A percentile compares a stretch with the other conserved stretches of the same genome.
Conservation (phyloP, 2,329 filamentous ascomycete genomes). For the Curvularia lunata region DNA sequence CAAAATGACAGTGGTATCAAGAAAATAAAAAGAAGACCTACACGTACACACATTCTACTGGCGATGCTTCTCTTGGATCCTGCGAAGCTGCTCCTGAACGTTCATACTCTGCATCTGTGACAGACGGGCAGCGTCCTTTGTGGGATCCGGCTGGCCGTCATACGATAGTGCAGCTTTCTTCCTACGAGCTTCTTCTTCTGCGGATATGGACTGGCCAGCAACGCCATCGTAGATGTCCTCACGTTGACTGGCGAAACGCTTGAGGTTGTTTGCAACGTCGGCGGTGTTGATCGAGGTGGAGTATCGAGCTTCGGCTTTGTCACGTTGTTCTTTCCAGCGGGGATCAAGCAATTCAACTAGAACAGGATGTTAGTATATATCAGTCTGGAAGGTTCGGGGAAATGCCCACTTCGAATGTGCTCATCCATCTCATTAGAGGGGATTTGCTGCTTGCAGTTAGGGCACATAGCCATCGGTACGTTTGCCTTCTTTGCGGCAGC, state of each 20-base stretch:
- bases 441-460: slow-evolving; percentile 91
- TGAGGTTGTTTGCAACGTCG: slow-evolving; percentile 92
- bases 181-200: slow-evolving; percentile 75
- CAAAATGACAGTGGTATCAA: slow-evolving; percentile 1
- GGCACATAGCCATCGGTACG: slow-evolving; percentile 76
- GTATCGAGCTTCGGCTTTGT: slow-evolving; percentile 83
- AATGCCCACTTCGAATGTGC: slow-evolving; percentile 79
- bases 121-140: slow-evolving; percentile 60
- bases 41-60: slow-evolving; percentile 8
- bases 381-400: not conserved
- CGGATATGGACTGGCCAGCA: slow-evolving; percentile 70
- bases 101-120: slow-evolving; percentile 65
- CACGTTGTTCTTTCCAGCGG: slow-evolving; percentile 93
- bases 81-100: slow-evolving; percentile 83
- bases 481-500: slow-evolving; percentile 74
- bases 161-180: slow-evolving; percentile 76
- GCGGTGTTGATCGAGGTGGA: slow-evolving; percentile 85
- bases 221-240: slow-evolving; percentile 83
- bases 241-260: slow-evolving; percentile 88
- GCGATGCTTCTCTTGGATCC: slow-evolving; percentile 65
- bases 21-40: slow-evolving; percentile 10
- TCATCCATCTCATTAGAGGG: slow-evolving; percentile 86
- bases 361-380: slow-evolving; percentile 46
- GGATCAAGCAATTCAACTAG: slow-evolving; percentile 89
- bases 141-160: slow-evolving; percentile 66